Evolutionary conservation across 2,329 filamentous ascomycete genomes (phyloP), one percentile per base, ranked within the genome.

Genomic region (Xylariales sp.): DNA sequence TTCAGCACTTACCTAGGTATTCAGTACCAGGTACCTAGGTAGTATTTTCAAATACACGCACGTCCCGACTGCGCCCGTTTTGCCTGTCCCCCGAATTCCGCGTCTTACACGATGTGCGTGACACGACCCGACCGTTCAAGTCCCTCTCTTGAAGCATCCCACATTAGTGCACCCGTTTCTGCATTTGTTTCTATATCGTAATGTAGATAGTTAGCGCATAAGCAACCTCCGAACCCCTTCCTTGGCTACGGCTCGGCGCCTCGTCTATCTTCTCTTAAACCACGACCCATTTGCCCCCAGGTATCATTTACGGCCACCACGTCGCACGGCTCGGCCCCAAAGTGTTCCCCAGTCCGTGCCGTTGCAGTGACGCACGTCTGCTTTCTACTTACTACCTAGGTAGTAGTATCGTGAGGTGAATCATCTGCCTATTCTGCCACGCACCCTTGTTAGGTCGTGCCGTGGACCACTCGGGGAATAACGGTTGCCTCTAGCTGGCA

Each of bases 401-500:
- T 23, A 23, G 23, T 23, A 12, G 39, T 49, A 53, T 61, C 36
- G 28, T 18, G 43, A 68, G 61, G 65, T 64, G 65, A 64, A 58
- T 50, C 63, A 28, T 36, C 58, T 46, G 23, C 12, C 8, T 32
- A 23, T 57, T 55, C 50, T 62, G 60, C 65, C 71, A 65, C 68
- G 67, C 64, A 71, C 65, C 70, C 69, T 69, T 68, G 69, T 30
- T 60, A 50, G 67, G 60, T 56, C 63, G 54, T 65, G 41, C 66
- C 62, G 67, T 70, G 68, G 67, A 72, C 71, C 73, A 75, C 67
- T 74, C 73, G 74, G 73, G 72, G 72, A 73, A 64, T 69, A 48
- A 69, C 71, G 73, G 56, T 71, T 62, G 41, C 43, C 41, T 69
- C 62, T 46, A 65, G 48, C 54, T 71, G 66, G 64, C 72, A 62